These are phyloP conservation scores for Amphibolis antarctica DNA, from an alignment of 106 monocot genomes.

Conservation along the genomic window DNA sequence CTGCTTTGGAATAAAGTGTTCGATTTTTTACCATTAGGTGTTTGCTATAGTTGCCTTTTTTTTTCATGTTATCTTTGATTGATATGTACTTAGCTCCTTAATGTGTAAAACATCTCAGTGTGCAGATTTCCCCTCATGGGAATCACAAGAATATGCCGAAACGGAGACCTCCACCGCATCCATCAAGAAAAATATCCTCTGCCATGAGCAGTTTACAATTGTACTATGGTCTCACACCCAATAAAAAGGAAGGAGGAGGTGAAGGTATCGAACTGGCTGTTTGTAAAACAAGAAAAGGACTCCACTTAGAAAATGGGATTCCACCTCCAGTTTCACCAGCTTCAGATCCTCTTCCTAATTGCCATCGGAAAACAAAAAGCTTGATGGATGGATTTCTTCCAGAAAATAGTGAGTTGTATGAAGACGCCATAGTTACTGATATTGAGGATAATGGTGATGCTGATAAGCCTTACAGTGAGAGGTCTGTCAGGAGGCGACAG, in stretches of 20 bases:
- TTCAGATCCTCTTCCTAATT: constrained; percentile 30
- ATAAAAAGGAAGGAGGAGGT: constrained; percentile 9
- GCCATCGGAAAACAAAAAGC: constrained; percentile 41
- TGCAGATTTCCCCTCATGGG: no score
- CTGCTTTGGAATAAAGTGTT: no score
- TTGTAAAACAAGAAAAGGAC: constrained; percentile 16
- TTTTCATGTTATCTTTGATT: no score
- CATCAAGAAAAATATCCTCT: no score
- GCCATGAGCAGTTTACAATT: constrained; percentile 80
- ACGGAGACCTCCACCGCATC: constrained; percentile 28
- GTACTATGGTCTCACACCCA: constrained; percentile 51
- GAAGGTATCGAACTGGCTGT: constrained; percentile 62
- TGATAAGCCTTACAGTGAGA: constrained; percentile 20
- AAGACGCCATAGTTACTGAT: constrained; percentile 4
- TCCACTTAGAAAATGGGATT: constrained; percentile 27
- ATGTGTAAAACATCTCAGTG: no score
- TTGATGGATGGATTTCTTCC: constrained; percentile 21
- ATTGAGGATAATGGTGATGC: constrained; percentile 17
- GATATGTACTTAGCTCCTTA: no score
- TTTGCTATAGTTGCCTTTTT: no score
- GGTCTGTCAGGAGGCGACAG: constrained; percentile 55
- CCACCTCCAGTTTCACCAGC: constrained; percentile 21
- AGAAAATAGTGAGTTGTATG: constrained; percentile 17
- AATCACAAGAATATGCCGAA: constrained; percentile 27
- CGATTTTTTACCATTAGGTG: no score